phyloP scores from a whole-genome alignment of 2,329 filamentous ascomycete genomes.

The Penicillium sp. region DNA sequence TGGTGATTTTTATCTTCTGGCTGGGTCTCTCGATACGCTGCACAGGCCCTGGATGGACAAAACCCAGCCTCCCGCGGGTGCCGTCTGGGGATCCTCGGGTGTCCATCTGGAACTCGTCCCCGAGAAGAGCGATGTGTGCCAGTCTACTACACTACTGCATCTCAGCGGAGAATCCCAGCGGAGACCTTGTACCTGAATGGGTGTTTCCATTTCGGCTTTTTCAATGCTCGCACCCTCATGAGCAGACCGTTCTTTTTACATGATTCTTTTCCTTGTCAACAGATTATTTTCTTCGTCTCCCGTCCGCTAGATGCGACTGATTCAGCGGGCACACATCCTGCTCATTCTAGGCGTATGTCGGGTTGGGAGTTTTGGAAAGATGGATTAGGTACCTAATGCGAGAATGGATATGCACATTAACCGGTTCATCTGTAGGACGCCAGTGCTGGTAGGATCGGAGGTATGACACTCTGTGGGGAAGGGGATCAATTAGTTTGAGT shows the following conservation, averaged over 20 bases:
- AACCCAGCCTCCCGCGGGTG: background rate
- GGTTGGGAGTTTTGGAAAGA: conserved; percentile 17
- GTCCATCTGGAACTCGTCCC: background rate
- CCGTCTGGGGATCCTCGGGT: background rate
- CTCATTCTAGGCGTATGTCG: background rate
- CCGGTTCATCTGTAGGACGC: no score
- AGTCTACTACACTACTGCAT: conserved; percentile 1
- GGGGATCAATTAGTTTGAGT: no score
- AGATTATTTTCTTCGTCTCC: conserved; percentile 3
- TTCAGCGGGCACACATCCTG: conserved; percentile 1
- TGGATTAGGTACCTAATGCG: conserved; percentile 28
- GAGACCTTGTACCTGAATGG: conserved; percentile 14
- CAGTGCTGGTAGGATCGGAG: no score
- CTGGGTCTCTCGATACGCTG: background rate
- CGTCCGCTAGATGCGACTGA: conserved; percentile 2
- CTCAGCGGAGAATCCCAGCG: background rate
- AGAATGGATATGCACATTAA: conserved; percentile 20
- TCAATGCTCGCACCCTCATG: conserved; percentile 11
- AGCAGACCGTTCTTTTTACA: conserved; percentile 14
- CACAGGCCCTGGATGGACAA: background rate
- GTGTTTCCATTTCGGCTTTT: conserved; percentile 19
- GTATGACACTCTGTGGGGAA: no score
- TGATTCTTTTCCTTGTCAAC: conserved; percentile 10
- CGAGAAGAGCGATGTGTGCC: background rate
- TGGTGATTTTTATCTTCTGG: conserved; percentile 5